Evolutionary conservation across 1,139 yeast genomes (phyloP).

Genomic region (Candida sp.): DNA sequence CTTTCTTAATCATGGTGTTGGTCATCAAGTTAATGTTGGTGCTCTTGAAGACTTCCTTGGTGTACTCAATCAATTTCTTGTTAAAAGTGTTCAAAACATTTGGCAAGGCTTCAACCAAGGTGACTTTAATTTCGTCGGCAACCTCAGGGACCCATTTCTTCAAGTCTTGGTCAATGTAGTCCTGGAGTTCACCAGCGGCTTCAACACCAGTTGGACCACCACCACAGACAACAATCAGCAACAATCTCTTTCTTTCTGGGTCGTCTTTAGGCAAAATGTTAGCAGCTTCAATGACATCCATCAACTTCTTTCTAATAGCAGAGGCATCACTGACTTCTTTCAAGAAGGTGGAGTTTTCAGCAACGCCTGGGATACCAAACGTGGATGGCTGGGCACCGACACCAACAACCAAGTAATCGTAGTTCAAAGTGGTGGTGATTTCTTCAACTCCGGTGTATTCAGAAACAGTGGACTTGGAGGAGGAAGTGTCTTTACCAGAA

Average conservation of each 20-base stretch:
- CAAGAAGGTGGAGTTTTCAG: constrained; percentile 82
- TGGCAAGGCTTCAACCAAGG: constrained; percentile 91
- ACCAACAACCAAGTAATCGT: constrained; percentile 85
- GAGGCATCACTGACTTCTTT: constrained; percentile 88
- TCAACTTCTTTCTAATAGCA: constrained; percentile 72
- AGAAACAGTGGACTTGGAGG: constrained; percentile 53
- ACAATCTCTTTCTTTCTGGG: constrained; percentile 78
- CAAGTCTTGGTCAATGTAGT: constrained; percentile 91
- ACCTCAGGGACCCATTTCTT: constrained; percentile 88
- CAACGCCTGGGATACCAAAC: constrained; percentile 93
- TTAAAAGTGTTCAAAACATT: constrained; percentile 89
- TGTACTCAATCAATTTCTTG: constrained; percentile 81
- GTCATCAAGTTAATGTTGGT: constrained; percentile 80
- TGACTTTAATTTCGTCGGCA: constrained; percentile 78
- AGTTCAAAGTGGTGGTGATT: constrained; percentile 54
- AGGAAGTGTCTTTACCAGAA: constrained; percentile 55
- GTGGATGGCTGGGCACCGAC: constrained; percentile 95
- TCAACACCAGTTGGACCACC: constrained; percentile 99
- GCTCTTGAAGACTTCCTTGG: constrained; percentile 79
- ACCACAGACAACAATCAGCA: constrained; percentile 88
- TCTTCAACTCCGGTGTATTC: constrained; percentile 44
- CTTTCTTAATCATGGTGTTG: constrained; percentile 89
- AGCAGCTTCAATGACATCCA: constrained; percentile 86
- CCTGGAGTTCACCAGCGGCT: constrained; percentile 94
- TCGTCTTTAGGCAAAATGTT: constrained; percentile 75